These are phyloP conservation scores for Phialophora macrospora DNA, from an alignment of 2,329 filamentous ascomycete genomes.

Conservation along the genomic window DNA sequence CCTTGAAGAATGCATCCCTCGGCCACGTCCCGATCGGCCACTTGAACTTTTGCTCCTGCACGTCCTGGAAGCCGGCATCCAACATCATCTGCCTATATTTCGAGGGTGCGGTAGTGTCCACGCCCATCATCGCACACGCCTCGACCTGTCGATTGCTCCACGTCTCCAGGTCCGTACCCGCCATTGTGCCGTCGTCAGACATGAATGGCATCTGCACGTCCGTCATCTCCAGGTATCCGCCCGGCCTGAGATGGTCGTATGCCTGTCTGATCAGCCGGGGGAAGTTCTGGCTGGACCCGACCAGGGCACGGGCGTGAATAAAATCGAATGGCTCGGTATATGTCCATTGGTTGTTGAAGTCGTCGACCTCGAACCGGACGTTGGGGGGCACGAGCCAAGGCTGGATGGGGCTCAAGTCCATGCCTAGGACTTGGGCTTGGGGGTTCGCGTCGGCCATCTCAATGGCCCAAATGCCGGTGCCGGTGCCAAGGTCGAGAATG, in stretches of 20 bases:
- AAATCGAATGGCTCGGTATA: conserved; percentile 38
- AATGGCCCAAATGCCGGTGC: conserved; percentile 35
- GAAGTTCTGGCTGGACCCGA: conserved; percentile 4
- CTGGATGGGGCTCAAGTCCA: conserved; percentile 38
- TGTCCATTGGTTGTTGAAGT: conserved; percentile 38
- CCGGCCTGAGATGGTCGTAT: conserved; percentile 44
- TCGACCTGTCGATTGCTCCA: conserved; percentile 41
- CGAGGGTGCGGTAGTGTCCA: not conserved
- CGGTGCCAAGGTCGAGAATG: conserved; percentile 34
- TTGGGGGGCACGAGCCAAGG: conserved; percentile 40
- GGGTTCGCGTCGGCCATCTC: conserved; percentile 39
- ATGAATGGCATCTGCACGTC: conserved; percentile 42
- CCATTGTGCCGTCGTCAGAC: conserved; percentile 47
- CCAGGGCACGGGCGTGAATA: conserved; percentile 40
- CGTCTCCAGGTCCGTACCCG: conserved; percentile 42
- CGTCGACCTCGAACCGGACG: conserved; percentile 43
- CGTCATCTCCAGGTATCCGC: conserved; percentile 50
- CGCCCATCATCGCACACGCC: conserved; percentile 39
- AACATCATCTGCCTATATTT: conserved; percentile 34
- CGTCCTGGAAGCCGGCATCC: conserved; percentile 38
- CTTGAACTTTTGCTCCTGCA: conserved; percentile 38
- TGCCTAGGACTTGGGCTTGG: conserved; percentile 27
- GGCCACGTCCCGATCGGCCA: conserved; percentile 40
- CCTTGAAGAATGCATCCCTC: conserved; percentile 38
- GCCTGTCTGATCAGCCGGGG: conserved; percentile 16